A percentile compares a stretch with the other conserved stretches of the same genome.
These are phyloP conservation scores for Mycena vitilis DNA, from an alignment of 768 basidiomycete genomes.

Conservation along the genomic window DNA sequence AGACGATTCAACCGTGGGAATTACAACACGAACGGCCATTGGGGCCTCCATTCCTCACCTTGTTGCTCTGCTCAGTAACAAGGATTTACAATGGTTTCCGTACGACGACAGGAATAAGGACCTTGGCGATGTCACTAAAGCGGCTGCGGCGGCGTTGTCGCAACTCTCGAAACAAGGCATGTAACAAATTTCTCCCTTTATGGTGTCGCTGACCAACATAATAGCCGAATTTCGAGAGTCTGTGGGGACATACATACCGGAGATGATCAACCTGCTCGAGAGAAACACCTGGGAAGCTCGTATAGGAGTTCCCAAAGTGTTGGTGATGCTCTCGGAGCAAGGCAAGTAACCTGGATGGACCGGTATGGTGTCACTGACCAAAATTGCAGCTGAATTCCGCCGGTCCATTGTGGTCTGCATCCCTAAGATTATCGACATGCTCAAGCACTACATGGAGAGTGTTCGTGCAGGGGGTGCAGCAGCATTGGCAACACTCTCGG, in stretches of 20 bases:
- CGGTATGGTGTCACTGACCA: neutral
- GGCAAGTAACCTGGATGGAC: neutral
- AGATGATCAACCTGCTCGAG: no score
- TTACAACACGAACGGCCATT: neutral
- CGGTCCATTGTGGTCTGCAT: neutral
- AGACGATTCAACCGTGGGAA: no score
- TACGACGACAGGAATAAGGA: no score
- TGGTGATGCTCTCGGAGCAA: conserved; percentile 1
- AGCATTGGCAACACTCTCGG: conserved; percentile 1
- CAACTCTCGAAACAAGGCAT: no score
- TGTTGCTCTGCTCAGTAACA: no score
- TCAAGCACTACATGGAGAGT: neutral
- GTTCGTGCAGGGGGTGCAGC: neutral
- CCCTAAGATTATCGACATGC: conserved; percentile 10
- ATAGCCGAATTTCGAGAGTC: no score
- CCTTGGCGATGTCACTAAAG: no score
- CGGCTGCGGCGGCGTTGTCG: neutral
- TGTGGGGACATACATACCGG: no score
- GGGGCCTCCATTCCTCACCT: neutral
- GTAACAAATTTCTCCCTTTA: no score
- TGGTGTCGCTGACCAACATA: no score
- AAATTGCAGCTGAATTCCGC: neutral
- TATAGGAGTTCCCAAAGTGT: neutral
- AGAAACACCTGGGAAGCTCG: no score
- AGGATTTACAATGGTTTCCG: no score